Base-by-base conservation (phyloP, 2,329 filamentous ascomycete species). In the Clonostachys rosea region DNA sequence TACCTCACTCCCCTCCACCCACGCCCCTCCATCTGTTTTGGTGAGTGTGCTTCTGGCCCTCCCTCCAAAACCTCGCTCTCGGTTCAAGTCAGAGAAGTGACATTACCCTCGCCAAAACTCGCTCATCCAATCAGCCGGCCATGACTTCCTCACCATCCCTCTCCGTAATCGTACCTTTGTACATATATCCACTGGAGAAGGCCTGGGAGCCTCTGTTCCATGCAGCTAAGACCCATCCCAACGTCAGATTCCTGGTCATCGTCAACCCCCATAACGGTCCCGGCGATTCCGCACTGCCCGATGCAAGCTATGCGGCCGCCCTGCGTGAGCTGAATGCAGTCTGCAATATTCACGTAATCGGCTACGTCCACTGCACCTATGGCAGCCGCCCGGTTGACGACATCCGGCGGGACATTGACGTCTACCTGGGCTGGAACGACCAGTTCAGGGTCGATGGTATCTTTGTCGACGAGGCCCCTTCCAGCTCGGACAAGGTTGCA, bases 381-480 rank as follows among this genome's bases (percentile, higher is more conserved):
- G 60, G 61, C 5, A 36, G 53, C 40, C 53, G 61, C 5, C 30
- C 45, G 2, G 40, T 46, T 5, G 49, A 42, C 16, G 55, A 53
- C 11, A 46, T 63, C 17, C 34, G 52, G 37, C 44, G 59, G 49
- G 74, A 78, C 49, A 66, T 78, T 42, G 63, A 64, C 45, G 62
- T 60, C 5, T 76, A 75, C 49, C 67, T 65, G 14, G 65, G 62
- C 36, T 77, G 73, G 73, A 61, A 59, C 46, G 60, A 59, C 44
- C 58, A 59, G 43, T 56, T 76, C 44, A 59, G 65, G 18, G 59
- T 76, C 53, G 63, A 64, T 46, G 72, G 71, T 44, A 73, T 76
- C 53, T 75, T 76, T 56, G 69, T 75, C 48, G 73, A 75, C 50
- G 71, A 76, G 57, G 69, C 66, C 40, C 71, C 71, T 5, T 59